Evolutionary conservation across 2,329 filamentous ascomycete species (phyloP).

Genomic region (Phaeoacremonium minimum): DNA sequence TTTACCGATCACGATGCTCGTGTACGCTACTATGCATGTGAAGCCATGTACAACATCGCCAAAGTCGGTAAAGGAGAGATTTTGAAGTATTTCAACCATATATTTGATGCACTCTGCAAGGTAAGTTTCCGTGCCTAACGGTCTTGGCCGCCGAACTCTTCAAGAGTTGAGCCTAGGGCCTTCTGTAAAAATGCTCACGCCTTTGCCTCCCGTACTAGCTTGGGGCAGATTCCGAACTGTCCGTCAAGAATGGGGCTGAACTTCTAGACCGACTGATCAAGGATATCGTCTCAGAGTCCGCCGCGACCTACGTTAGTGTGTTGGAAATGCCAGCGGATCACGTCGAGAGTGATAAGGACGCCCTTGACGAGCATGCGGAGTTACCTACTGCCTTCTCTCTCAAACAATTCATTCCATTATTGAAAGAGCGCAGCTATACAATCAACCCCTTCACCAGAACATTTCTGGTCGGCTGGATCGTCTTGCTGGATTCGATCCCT

Average conservation of each 20-base stretch:
- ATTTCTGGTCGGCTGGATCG: constrained; percentile 95
- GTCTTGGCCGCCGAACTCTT: too few species aligned
- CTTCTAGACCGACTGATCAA: constrained; percentile 91
- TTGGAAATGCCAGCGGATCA: constrained; percentile 59
- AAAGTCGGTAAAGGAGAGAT: constrained; percentile 99
- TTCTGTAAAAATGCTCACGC: too few species aligned
- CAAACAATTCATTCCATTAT: constrained; percentile 81
- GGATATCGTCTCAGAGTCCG: constrained; percentile 93
- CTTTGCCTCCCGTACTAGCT: too few species aligned
- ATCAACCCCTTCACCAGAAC: constrained; percentile 92
- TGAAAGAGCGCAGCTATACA: constrained; percentile 91
- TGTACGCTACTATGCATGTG: constrained; percentile 96
- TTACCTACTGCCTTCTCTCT: constrained; percentile 89
- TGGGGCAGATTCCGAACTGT: constrained; percentile 91
- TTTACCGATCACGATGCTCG: constrained; percentile 97
- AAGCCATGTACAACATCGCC: constrained; percentile 99
- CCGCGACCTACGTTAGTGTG: constrained; percentile 89
- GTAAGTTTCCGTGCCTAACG: too few species aligned
- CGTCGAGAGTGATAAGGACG: constrained; percentile 40
- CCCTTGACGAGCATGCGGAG: constrained; percentile 34
- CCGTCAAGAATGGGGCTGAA: constrained; percentile 97
- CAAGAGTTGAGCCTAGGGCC: too few species aligned
- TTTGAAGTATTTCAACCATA: constrained; percentile 93
- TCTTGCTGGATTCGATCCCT: constrained; percentile 89
- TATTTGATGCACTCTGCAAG: constrained; percentile 96